Evolutionary conservation across 345 rosid species (phyloP).

Genomic region (Balakata baccata): DNA sequence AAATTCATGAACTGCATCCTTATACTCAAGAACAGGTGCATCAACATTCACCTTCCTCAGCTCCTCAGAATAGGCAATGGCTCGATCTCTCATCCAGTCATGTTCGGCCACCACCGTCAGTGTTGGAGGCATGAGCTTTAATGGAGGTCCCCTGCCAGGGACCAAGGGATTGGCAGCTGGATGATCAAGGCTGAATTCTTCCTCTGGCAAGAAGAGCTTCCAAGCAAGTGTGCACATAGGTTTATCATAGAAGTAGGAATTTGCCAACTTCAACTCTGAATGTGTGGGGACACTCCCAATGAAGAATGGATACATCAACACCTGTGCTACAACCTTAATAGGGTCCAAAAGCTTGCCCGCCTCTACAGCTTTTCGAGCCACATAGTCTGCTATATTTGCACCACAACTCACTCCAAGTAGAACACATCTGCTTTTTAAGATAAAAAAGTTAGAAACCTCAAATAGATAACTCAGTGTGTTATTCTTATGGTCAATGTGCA

Average conservation of each 20-base stretch:
- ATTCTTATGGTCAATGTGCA: not conserved
- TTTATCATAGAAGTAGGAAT: slow-evolving; percentile 87
- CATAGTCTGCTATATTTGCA: slow-evolving; percentile 77
- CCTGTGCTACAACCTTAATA: slow-evolving; percentile 93
- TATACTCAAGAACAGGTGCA: slow-evolving; percentile 86
- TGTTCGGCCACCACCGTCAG: slow-evolving; percentile 89
- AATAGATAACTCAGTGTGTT: too few species aligned
- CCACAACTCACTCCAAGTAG: slow-evolving; percentile 94
- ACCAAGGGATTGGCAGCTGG: slow-evolving; percentile 82
- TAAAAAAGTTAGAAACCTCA: slow-evolving; percentile 11
- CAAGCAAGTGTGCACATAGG: slow-evolving; percentile 72
- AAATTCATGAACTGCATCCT: slow-evolving; percentile 93
- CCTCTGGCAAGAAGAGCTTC: slow-evolving; percentile 81
- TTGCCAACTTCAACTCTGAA: slow-evolving; percentile 79
- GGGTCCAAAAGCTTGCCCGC: slow-evolving; percentile 68
- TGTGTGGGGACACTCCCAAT: slow-evolving; percentile 75
- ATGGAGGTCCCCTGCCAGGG: slow-evolving; percentile 66
- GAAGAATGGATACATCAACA: slow-evolving; percentile 85
- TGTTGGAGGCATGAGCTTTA: slow-evolving; percentile 91
- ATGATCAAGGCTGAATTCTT: slow-evolving; percentile 74
- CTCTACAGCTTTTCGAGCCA: slow-evolving; percentile 73
- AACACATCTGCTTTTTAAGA: slow-evolving; percentile 58
- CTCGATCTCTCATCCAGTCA: slow-evolving; percentile 97
- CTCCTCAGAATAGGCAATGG: slow-evolving; percentile 89
- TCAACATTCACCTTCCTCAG: slow-evolving; percentile 81